Evolutionary conservation across 495 filamentous ascomycete species (phyloP), one percentile per base, ranked within the genome.

Genomic region (Podospora bellae-mahoneyi): DNA sequence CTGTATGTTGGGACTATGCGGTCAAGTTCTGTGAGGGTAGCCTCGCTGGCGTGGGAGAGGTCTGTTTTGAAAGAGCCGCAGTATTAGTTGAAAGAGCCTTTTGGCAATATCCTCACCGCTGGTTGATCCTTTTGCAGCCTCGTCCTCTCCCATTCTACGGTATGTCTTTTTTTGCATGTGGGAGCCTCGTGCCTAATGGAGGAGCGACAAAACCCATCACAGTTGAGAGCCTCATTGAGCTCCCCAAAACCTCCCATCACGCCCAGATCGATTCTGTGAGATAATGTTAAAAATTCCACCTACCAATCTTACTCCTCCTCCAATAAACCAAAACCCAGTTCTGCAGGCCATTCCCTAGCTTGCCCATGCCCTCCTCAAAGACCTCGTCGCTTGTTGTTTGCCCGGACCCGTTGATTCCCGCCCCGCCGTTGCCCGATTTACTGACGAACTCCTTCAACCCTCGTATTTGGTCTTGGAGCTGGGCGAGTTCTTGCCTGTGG

Each of bases 261-360:
- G 23, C 23, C 23, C 23, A 23, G 23, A 23, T 23, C 23, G 23
- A 23, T 18, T 61, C 7, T 56, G 9, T 18, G 5, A 6, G 39
- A 6, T 1, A 19, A 32, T 6, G 7, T 16, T 1, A n/a, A 48
- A 34, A 28, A 62, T 23, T 67, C 74, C 80, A 28, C 30, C 7
- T 74, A 84, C 83, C 81, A 70, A 86, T 74, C 71, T 77, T 85
- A 5, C 79, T 79, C 74, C 79, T 80, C 67, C 85, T 77, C 62
- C 87, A 87, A 74, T 84, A 78, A 26, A 81, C 79, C 64, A 87
- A 81, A 13, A 84, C 81, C 85, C 85, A 87, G 69, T 85, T 85
- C 77, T 87, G 85, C 76, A 87, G 73, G 63, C 80, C 80, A 72
- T 85, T 86, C 34, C 82, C 83, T 60, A 87, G 68, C 71, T 76